Evolutionary conservation across 768 basidiomycete species (phyloP).

Genomic region (Naematelia aurantialba): DNA sequence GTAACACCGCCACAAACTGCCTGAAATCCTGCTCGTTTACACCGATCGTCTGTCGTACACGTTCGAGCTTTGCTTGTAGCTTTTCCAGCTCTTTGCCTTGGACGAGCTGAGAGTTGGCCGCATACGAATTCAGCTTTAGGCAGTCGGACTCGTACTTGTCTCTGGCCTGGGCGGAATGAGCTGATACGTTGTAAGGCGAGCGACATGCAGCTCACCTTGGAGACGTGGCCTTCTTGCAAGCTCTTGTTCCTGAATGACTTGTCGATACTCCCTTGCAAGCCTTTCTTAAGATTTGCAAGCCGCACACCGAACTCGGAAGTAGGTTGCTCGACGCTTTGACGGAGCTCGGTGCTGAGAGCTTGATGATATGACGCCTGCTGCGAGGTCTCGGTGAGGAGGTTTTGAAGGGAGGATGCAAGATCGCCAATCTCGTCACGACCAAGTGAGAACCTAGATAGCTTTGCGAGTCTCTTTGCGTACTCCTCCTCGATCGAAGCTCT

Average conservation of each 20-base stretch:
- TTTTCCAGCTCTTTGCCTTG: slow-evolving; percentile 94
- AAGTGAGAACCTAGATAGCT: slow-evolving; percentile 68
- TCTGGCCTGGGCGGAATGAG: slow-evolving; percentile 56
- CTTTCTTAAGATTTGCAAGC: slow-evolving; percentile 41
- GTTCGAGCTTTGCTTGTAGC: slow-evolving; percentile 77
- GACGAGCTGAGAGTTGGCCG: slow-evolving; percentile 81
- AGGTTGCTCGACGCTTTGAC: slow-evolving; percentile 64
- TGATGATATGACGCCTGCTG: slow-evolving; percentile 70
- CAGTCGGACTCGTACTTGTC: slow-evolving; percentile 93
- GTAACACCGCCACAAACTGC: slow-evolving; percentile 74
- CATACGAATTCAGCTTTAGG: slow-evolving; percentile 86
- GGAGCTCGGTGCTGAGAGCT: slow-evolving; percentile 69
- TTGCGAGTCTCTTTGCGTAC: slow-evolving; percentile 78
- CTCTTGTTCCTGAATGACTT: slow-evolving; percentile 87
- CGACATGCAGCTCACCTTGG: slow-evolving; percentile 55
- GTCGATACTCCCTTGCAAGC: slow-evolving; percentile 69
- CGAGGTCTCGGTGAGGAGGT: slow-evolving; percentile 76
- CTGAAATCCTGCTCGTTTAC: slow-evolving; percentile 87
- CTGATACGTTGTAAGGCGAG: background rate
- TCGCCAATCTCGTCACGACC: slow-evolving; percentile 93
- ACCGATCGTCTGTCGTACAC: slow-evolving; percentile 81
- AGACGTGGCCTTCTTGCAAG: slow-evolving; percentile 76
- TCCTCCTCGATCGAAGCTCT: slow-evolving; percentile 92
- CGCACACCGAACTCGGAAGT: slow-evolving; percentile 29
- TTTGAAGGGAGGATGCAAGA: slow-evolving; percentile 73